Evolutionary conservation across 169 alveolate species (phyloP).

Genomic region (Toxoplasma gondii): DNA sequence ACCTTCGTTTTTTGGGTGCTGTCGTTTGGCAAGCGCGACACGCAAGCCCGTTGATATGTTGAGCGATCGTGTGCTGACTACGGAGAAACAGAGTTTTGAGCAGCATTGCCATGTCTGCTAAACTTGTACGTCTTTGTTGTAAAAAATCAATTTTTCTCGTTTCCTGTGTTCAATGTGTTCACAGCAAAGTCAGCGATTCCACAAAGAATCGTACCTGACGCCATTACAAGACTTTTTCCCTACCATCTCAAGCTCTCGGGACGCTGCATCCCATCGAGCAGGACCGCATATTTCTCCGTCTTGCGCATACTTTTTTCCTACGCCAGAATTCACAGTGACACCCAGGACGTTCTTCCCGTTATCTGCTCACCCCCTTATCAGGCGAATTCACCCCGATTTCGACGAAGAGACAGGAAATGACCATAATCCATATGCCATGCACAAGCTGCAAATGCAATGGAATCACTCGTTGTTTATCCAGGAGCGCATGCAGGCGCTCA

Average conservation of each 20-base stretch:
- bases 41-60: too few species aligned
- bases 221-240: background rate
- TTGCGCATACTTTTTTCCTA: background rate
- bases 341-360: background rate
- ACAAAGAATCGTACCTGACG: background rate
- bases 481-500: slow-evolving; percentile 9
- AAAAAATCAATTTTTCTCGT: too few species aligned
- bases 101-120: too few species aligned
- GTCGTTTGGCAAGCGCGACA: too few species aligned
- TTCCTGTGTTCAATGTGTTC: background rate
- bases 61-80: too few species aligned
- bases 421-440: slow-evolving; percentile 14
- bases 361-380: background rate
- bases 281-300: slow-evolving; percentile 9
- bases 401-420: slow-evolving; percentile 16
- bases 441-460: slow-evolving; percentile 28
- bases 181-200: background rate
- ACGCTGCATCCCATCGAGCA: background rate
- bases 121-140: too few species aligned
- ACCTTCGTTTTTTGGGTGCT: too few species aligned
- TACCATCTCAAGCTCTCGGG: background rate
- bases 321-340: background rate
- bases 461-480: background rate
- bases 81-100: too few species aligned
- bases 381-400: slow-evolving; percentile 33